A percentile compares a stretch with the other conserved stretches of the same genome.
Evolutionary conservation across 441 rosid genomes (phyloP).

Genomic region (Pelargonium fulgidum): DNA sequence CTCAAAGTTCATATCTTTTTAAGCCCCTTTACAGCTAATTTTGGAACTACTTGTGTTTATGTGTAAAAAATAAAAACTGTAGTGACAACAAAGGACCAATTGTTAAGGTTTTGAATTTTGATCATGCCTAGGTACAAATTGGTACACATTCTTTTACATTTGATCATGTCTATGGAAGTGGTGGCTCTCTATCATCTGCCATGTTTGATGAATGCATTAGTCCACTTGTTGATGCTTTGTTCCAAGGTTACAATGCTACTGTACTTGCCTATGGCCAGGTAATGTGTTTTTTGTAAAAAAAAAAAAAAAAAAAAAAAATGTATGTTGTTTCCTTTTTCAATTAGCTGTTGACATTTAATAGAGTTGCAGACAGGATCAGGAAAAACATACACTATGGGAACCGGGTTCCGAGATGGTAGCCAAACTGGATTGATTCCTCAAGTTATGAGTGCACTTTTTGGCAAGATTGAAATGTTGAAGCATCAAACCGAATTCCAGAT

Average conservation of each 20-base stretch:
- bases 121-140: conserved; percentile 39
- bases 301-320: neutral
- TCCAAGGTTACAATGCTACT: conserved; percentile 57
- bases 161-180: conserved; percentile 53
- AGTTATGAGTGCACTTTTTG: conserved; percentile 46
- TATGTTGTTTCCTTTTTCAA: neutral
- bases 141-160: conserved; percentile 53
- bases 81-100: neutral
- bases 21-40: neutral
- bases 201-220: conserved; percentile 51
- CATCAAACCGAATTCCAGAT: conserved; percentile 41
- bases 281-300: conserved; percentile 7
- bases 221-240: conserved; percentile 52
- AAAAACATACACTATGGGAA: conserved; percentile 67
- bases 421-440: conserved; percentile 49
- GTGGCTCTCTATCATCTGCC: conserved; percentile 34
- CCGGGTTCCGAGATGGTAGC: conserved; percentile 45
- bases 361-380: conserved; percentile 65
- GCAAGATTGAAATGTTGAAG: conserved; percentile 41
- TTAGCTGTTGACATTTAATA: conserved; percentile 17
- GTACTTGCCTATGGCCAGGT: conserved; percentile 68
- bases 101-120: neutral
- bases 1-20: neutral
- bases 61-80: neutral
- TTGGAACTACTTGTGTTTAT: neutral